These are phyloP conservation scores for Mortierella hygrophila DNA, from an alignment of 192 early-diverging fungal genomes.

Conservation along the genomic window DNA sequence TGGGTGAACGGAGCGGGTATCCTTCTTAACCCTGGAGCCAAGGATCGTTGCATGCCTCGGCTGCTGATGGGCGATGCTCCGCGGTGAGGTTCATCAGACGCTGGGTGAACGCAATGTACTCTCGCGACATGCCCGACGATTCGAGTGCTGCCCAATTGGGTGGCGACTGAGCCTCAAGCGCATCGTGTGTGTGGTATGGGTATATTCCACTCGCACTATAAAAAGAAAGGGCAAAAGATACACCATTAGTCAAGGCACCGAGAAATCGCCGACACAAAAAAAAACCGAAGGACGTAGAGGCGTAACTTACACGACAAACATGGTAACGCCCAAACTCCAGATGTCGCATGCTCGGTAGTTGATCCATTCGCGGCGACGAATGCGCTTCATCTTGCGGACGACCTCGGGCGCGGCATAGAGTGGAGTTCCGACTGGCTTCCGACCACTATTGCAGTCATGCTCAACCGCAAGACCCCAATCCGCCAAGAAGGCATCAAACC, in stretches of 20 bases:
- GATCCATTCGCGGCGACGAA: constrained; percentile 50
- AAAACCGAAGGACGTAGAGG: not conserved
- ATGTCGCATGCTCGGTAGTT: constrained; percentile 56
- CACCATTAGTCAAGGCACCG: not conserved
- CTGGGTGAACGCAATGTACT: constrained; percentile 52
- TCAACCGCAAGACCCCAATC: constrained; percentile 53
- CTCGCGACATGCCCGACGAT: constrained; percentile 50
- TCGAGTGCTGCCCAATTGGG: constrained; percentile 52
- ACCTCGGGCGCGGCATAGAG: constrained; percentile 52
- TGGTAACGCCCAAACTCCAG: constrained; percentile 56
- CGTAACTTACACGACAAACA: constrained; percentile 56
- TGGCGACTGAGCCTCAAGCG: constrained; percentile 48
- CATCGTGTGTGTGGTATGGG: constrained; percentile 53
- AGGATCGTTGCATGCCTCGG: constrained; percentile 44
- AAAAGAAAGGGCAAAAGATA: not conserved
- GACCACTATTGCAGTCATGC: constrained; percentile 46
- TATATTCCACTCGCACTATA: constrained; percentile 51
- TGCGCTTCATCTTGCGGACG: constrained; percentile 52
- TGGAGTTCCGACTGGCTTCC: constrained; percentile 48
- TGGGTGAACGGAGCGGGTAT: not conserved
- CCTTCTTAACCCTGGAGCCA: constrained; percentile 40
- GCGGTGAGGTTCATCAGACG: constrained; percentile 52
- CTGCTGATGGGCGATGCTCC: constrained; percentile 44
- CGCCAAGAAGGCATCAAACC: constrained; percentile 48
- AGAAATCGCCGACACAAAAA: not conserved